Base-by-base conservation (phyloP, 129 eudicot species). In the Helichrysum umbraculigerum region DNA sequence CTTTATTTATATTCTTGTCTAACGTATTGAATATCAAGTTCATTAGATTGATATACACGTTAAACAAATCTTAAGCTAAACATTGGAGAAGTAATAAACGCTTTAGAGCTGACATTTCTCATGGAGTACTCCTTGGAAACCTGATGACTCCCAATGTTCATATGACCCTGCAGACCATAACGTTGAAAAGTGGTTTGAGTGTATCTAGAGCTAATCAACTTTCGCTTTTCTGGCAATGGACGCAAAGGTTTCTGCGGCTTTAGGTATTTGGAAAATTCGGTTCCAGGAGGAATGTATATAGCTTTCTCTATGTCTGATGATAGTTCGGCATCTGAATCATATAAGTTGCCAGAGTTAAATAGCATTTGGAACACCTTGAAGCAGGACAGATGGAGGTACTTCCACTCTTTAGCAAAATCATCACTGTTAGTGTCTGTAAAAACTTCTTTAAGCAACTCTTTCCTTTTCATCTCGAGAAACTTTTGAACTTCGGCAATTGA, bases 331-430 rank as follows among this genome's bases (percentile, higher is more conserved):
- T 81, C 69, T 1, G 82, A 58, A 73, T 90, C 92, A 52, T 79
- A 87, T 8, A 70, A 35, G 71, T 90, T 90, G 71, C 58, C 19
- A 2, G 96, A 85, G 63, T 87, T 82, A 63, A 77, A 90, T 29
- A 87, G 80, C 96, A 90, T 90, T 19, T 85, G 84, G 74, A 90
- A 90, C 52, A 80, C 89, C 73, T 83, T 87, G 72, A 87, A 65
- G 63, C 88, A 81, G 11, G 82, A 72, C 8, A 90, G 35, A 68
- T 87, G 96, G n/a, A 86, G 78, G 7, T 54, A 57, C 65, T 75
- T 90, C 86, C 79, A 83, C 54, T 83, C 28, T 37, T 80, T 75
- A n/a, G 79, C 50, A 73, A 81, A 25, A 39, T 85, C 81, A 37
- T 51, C 25, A 6, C 32, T 35, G 4, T 57, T 5, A 19, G 47